A percentile compares a stretch with the other conserved stretches of the same genome.
Conservation (phyloP, 768 basidiomycete species). For the Terana coerulea region DNA sequence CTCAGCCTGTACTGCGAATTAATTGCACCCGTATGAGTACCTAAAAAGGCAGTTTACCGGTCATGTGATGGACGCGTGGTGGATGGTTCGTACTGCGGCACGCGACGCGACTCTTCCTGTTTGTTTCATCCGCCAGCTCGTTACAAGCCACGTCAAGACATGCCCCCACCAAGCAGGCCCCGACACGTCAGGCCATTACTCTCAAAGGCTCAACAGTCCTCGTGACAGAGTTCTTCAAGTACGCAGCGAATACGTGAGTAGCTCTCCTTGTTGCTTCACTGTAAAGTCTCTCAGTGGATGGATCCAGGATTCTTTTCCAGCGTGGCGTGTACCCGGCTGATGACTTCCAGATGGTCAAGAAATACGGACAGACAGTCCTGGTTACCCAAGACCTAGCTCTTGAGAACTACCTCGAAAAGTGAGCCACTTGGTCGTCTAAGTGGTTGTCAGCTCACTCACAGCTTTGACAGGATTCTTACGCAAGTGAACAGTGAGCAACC, state of each 20-base stretch:
- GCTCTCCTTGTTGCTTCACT: not conserved
- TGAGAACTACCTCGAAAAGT: constrained; percentile 91
- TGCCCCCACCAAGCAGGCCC: constrained; percentile 44
- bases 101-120: constrained; percentile 2
- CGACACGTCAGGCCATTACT: constrained; percentile 74
- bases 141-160: constrained; percentile 12
- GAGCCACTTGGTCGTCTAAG: constrained; percentile 14
- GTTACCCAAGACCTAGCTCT: constrained; percentile 92
- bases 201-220: constrained; percentile 92
- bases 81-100: not conserved
- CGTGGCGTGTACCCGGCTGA: constrained; percentile 96
- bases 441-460: not conserved
- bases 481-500: constrained; percentile 78
- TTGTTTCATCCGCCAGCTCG: not conserved
- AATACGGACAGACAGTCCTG: constrained; percentile 94
- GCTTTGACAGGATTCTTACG: constrained; percentile 65
- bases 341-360: constrained; percentile 99
- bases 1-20: not conserved
- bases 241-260: constrained; percentile 92
- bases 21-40: not conserved
- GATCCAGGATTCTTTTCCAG: constrained; percentile 85
- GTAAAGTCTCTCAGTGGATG: constrained; percentile 11
- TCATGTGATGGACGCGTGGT: constrained; percentile 13
- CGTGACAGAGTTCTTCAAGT: constrained; percentile 99
- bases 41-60: not conserved